Base-by-base conservation (phyloP, 139 green algal species). In the Mesostigma viride region DNA sequence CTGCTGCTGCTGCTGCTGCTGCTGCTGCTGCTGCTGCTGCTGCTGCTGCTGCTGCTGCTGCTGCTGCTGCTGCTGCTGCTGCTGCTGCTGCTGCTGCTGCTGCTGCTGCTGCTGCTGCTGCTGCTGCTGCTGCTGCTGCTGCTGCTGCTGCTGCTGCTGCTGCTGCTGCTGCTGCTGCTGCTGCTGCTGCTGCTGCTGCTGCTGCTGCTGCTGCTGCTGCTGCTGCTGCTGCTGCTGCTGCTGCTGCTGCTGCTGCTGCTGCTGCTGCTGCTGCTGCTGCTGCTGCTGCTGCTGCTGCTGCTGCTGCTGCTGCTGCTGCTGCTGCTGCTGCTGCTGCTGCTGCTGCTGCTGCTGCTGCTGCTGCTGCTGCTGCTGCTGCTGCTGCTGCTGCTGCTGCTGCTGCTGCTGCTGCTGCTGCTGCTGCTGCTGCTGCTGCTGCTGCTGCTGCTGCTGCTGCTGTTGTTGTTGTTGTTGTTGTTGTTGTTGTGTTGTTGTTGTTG, bases 1-100 rank as follows among this genome's bases (percentile, higher is more conserved):
- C 40, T 51, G 40, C 40, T 51, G 40, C 40, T 51, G 40, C 40
- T 51, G 40, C 40, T 51, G 40, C 40, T 51, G 40, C 40, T 51
- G 40, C 40, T 51, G 40, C 40, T 51, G 40, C 40, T 51, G 40
- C 40, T 51, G 40, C 40, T 51, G 40, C 40, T 51, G 40, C 40
- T 51, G 40, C 40, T 51, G 40, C 40, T 51, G 40, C 40, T 51
- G 40, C 40, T 51, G 40, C 40, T 51, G 40, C 40, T 51, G 40
- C 40, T 51, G 40, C 40, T 51, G 40, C 40, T 51, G 40, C 40
- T 51, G 40, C 40, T 51, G 40, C 40, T 51, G 40, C 40, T 51
- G 40, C 40, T 51, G 40, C 40, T 51, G 40, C 40, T 51, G 40
- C 40, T 51, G 40, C 40, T 51, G 40, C 40, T 51, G 40, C 40